Evolutionary conservation across 176 grass and related monocot species (phyloP), one percentile per base, ranked within the genome.

Genomic region (Carex parvula): DNA sequence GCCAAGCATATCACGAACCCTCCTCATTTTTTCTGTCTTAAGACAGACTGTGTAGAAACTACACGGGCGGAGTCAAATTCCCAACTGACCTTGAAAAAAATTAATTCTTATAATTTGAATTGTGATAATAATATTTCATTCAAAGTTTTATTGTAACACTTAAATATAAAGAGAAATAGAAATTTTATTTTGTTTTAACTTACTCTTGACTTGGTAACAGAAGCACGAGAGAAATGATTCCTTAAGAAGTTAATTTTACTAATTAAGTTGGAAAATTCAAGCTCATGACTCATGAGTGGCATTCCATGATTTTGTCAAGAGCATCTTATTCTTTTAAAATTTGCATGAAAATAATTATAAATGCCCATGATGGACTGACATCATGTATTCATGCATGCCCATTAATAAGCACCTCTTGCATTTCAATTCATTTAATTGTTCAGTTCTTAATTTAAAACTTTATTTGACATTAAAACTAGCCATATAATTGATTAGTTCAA

Each of bases 201-300:
- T 16, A 8, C 66, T 42, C 7, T 44, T 39, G 16, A 70, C 37
- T 18, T 37, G 1, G 41, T 14, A 8, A 42, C 9, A 70, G 0
- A 63, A 44, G 67, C 44, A 44, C 67, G 39, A 44, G 37, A 42
- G 35, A 21, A 18, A 44, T 20, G 8, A 9, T 44, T 70, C 16
- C 41, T 70, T 41, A 39, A 70, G 46, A 50, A 50, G 9, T 9
- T 44, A 70, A 20, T 18, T 10, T 12, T 70, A 8, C 2, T 70
- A 70, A 70, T 70, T 42, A 42, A 44, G 20, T 70, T 70, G 37
- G 30, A 70, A 70, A 44, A 70, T 70, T 70, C 17, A 70, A 70
- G 17, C 67, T 44, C 67, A 70, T 70, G 39, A 70, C 7, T 41
- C 37, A 42, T 70, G 37, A 70, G 67, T 70, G 67, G 37, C 67